Base-by-base conservation (phyloP, 306 rosid genomes). In the Abrus precatorius region DNA sequence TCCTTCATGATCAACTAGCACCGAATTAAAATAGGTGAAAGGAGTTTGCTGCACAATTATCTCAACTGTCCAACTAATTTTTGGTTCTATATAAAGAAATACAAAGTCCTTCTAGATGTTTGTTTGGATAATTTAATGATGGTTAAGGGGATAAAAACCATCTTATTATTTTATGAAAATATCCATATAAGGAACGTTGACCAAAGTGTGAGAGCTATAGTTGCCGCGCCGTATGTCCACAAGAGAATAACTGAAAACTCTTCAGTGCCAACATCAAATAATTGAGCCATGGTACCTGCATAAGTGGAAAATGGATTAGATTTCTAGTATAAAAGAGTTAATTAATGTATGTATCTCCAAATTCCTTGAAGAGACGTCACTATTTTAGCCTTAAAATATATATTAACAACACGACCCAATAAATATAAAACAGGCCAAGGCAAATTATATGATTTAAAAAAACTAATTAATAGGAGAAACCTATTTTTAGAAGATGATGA, bases 261-360 rank as follows among this genome's bases (percentile, higher is more conserved):
- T 54, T 93, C 98, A 69, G 89, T 92, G 8, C 85, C 98, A n/a
- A 88, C 97, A 1, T 89, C 94, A 78, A 88, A 94, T 9, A 91
- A 85, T 52, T 94, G 97, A 11, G 93, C 84, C 93, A 94, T 92
- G 7, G 97, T 92, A 11, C 98, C 97, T 92, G 74, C 72, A 71
- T 36, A 36, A 20, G 20, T 20, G 20, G 20, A 20, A 20, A 20
- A 20, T 20, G 20, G 20, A 20, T 20, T 20, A 20, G 20, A 20
- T 20, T 20, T 20, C 20, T 20, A 20, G 20, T 20, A 20, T 20
- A 20, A 20, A 20, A 20, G 20, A 20, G 20, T 20, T 20, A 20
- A 20, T 20, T 20, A 20, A 20, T 20, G 20, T 20, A 20, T 20
- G 20, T 20, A 20, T 20, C 20, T 20, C 20, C 20, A 20, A 20